Conservation (phyloP, 352 stramenopile species). For the Halophytophthora batemanensis region DNA sequence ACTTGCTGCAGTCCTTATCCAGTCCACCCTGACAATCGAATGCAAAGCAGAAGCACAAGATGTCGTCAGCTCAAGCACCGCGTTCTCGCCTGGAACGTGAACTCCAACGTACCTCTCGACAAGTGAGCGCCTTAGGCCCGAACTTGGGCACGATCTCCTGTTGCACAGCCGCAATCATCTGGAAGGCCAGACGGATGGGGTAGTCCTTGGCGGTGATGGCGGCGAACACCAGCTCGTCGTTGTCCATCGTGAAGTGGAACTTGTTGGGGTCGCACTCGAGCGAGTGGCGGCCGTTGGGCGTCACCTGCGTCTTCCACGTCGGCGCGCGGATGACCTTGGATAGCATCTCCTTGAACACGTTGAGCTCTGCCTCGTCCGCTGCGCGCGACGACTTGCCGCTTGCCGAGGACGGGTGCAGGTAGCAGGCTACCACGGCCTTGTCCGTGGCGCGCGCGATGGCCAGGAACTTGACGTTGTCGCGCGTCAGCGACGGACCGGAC, state of each 20-base stretch:
- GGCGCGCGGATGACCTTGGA: conserved; percentile 77
- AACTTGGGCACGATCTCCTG: conserved; percentile 77
- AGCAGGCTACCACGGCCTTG: conserved; percentile 77
- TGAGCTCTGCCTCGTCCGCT: conserved; percentile 53
- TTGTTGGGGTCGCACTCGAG: conserved; percentile 87
- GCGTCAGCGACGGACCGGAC: conserved; percentile 43
- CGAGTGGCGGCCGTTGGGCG: conserved; percentile 81
- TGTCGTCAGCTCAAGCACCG: background rate
- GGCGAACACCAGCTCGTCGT: conserved; percentile 82
- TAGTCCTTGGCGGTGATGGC: conserved; percentile 81
- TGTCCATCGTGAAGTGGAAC: conserved; percentile 89
- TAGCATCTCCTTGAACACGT: conserved; percentile 77
- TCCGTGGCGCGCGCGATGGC: conserved; percentile 76
- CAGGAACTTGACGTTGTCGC: conserved; percentile 85
- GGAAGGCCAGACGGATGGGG: conserved; percentile 77
- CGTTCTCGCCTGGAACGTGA: background rate
- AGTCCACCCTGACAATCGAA: conserved; percentile 46
- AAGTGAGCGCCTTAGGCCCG: conserved; percentile 69
- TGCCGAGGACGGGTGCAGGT: conserved; percentile 57
- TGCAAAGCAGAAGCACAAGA: background rate
- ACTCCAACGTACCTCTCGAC: conserved; percentile 53
- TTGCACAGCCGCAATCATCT: conserved; percentile 77
- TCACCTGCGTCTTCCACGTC: conserved; percentile 85
- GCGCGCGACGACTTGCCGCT: conserved; percentile 28
- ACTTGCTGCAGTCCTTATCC: conserved; percentile 75